phyloP scores from a whole-genome alignment of 352 stramenopile genomes.

The Globisporangium parvum region DNA sequence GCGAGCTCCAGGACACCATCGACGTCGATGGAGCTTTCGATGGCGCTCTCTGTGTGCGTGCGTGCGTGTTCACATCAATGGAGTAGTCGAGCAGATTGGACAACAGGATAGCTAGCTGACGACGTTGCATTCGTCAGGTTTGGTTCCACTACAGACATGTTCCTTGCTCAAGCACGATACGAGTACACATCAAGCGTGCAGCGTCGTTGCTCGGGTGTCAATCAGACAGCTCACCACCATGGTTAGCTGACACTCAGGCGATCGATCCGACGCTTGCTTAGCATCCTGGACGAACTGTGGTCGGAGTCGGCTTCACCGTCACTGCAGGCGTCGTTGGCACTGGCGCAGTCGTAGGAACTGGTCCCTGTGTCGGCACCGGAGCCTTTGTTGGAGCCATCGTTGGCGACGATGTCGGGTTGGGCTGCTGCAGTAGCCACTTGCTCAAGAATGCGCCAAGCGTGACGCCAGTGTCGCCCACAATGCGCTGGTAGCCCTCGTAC shows the following conservation, averaged over 20 bases:
- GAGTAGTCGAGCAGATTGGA: too few species aligned
- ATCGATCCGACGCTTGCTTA: background rate
- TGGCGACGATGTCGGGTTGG: background rate
- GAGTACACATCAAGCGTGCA: too few species aligned
- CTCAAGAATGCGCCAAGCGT: slow-evolving; percentile 10
- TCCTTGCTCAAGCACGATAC: too few species aligned
- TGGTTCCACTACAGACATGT: too few species aligned
- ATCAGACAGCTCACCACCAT: background rate
- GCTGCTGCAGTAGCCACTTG: slow-evolving; percentile 9
- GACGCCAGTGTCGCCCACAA: slow-evolving; percentile 14
- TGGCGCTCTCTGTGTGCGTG: too few species aligned
- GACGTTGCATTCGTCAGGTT: too few species aligned
- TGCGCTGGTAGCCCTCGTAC: slow-evolving; percentile 4
- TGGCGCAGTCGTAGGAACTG: too few species aligned
- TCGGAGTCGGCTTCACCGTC: background rate
- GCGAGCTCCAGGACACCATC: too few species aligned
- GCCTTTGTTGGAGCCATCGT: background rate
- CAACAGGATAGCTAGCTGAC: too few species aligned
- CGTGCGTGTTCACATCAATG: too few species aligned
- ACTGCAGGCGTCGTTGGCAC: background rate
- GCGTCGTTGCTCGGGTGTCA: too few species aligned
- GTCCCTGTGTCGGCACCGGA: background rate
- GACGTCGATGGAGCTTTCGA: too few species aligned
- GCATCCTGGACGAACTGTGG: background rate
- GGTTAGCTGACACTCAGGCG: background rate